Percentiles rank a stretch among this genome's conserved stretches.
These are phyloP conservation scores for Nigrospora oryzae DNA, from an alignment of 2,329 filamentous ascomycete genomes.

Conservation along the genomic window DNA sequence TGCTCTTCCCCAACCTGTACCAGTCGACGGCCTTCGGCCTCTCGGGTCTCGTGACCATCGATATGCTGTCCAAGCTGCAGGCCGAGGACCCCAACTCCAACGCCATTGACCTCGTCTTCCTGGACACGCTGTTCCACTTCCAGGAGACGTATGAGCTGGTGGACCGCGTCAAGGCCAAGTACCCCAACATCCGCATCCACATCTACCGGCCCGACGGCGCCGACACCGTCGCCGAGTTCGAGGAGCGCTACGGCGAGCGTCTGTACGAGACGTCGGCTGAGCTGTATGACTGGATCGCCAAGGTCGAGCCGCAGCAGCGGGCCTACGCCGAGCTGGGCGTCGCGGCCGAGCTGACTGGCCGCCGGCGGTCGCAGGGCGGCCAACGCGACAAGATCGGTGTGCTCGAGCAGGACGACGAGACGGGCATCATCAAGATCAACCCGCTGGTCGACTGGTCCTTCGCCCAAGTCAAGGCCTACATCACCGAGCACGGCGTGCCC, in stretches of 20 bases:
- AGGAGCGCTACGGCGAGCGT: slow-evolving; percentile 68
- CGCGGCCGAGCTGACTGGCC: slow-evolving; percentile 84
- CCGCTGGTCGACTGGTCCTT: slow-evolving; percentile 93
- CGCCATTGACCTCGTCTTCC: slow-evolving; percentile 63
- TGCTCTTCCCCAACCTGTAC: slow-evolving; percentile 81
- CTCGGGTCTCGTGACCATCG: slow-evolving; percentile 72
- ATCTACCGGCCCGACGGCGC: slow-evolving; percentile 79
- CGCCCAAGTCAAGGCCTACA: slow-evolving; percentile 78
- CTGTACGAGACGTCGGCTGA: slow-evolving; percentile 83
- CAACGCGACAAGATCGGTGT: slow-evolving; percentile 86
- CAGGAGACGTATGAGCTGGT: slow-evolving; percentile 67
- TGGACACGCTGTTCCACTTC: slow-evolving; percentile 80
- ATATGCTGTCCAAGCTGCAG: slow-evolving; percentile 75
- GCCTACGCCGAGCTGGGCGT: slow-evolving; percentile 84
- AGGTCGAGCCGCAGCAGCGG: slow-evolving; percentile 91
- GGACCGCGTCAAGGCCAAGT: slow-evolving; percentile 64
- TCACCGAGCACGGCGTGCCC: slow-evolving; percentile 78
- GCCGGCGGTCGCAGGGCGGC: slow-evolving; percentile 84
- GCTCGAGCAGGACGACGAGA: slow-evolving; percentile 81
- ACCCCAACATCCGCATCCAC: slow-evolving; percentile 75
- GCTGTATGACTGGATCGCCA: slow-evolving; percentile 93
- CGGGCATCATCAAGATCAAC: slow-evolving; percentile 93
- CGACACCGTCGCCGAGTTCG: slow-evolving; percentile 68
- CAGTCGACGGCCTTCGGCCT: slow-evolving; percentile 80
- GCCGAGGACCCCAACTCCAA: slow-evolving; percentile 51